Evolutionary conservation across 2,329 filamentous ascomycete species (phyloP), one percentile per base, ranked within the genome.

Genomic region (Botryosphaeria dothidea): DNA sequence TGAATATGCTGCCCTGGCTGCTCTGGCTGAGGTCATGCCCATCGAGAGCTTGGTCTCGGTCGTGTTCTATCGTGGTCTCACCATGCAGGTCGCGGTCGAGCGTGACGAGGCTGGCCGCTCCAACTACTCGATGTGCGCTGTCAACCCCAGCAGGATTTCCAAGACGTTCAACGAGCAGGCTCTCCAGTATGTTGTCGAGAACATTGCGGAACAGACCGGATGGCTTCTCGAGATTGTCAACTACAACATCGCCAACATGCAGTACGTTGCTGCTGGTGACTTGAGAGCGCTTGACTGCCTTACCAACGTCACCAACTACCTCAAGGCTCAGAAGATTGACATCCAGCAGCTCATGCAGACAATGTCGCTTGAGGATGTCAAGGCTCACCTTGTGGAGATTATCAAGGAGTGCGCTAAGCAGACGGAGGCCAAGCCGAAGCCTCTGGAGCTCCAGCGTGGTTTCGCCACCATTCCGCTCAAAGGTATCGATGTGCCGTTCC

Each of bases 201-300:
- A 92, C 82, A 95, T 99, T 72, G 85, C 93, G 0, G 93, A 97
- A 78, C 90, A 92, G 78, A 98, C 95, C 5, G 90, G 90, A 67
- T 99, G 96, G 96, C 85, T 99, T 46, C 82, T 99, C 69, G 95
- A 99, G 81, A 98, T 99, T 84, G 95, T 99, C 86, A 99, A 99
- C 85, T 96, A 95, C 79, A 90, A 90, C 77, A 86, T 90, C 68
- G 85, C 86, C 69, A 89, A 90, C 79, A 86, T 87, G 86, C 87
- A 90, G 76, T 90, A 90, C 75, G 87, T 90, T 68, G 86, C 85
- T 71, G 87, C 87, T 70, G 87, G 87, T 77, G 87, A 90, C 76
- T 82, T 89, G 29, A 86, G 87, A 64, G 87, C 87, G 21, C 81
- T 90, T 45, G 87, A 89, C 78, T 86, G 84, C 73, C 81, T 90